Evolutionary conservation across 176 grass and related monocot genomes (phyloP).

Genomic region (Phoenix roebelenii): DNA sequence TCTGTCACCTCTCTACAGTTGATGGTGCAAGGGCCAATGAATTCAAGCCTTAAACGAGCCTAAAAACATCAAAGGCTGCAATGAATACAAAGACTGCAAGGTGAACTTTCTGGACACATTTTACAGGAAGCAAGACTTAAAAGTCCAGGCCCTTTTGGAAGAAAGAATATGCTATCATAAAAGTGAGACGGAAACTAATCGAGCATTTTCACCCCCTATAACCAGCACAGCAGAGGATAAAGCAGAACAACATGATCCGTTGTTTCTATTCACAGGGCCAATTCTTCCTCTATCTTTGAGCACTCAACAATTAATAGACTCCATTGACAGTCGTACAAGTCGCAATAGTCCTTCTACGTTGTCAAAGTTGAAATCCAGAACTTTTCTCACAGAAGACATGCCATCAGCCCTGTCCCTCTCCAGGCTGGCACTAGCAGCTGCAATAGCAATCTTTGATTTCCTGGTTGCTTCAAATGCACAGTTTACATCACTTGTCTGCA

Average conservation of each 20-base stretch:
- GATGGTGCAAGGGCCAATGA: too few species aligned
- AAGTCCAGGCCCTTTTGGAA: neutral
- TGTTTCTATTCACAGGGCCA: constrained; percentile 4
- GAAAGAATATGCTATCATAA: neutral
- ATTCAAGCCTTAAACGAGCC: too few species aligned
- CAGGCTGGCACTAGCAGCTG: constrained; percentile 31
- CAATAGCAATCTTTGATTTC: constrained; percentile 51
- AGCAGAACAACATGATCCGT: neutral
- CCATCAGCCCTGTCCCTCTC: constrained; percentile 23
- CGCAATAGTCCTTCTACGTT: constrained; percentile 58
- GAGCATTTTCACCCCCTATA: constrained; percentile 1
- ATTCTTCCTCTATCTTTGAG: constrained; percentile 2
- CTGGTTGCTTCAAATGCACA: constrained; percentile 72
- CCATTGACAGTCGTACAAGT: constrained; percentile 63
- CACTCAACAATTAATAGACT: constrained; percentile 34
- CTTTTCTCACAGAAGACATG: constrained; percentile 55
- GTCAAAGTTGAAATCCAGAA: constrained; percentile 72
- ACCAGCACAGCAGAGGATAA: constrained; percentile 3
- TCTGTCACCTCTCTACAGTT: too few species aligned
- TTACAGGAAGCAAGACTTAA: too few species aligned
- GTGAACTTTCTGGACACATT: too few species aligned
- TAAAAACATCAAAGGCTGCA: too few species aligned
- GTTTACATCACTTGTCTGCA: constrained; percentile 69
- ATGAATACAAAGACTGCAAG: too few species aligned
- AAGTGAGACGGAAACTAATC: neutral